phyloP scores from a whole-genome alignment of 108 stramenopile genomes.

The Skeletonema menzelii region DNA sequence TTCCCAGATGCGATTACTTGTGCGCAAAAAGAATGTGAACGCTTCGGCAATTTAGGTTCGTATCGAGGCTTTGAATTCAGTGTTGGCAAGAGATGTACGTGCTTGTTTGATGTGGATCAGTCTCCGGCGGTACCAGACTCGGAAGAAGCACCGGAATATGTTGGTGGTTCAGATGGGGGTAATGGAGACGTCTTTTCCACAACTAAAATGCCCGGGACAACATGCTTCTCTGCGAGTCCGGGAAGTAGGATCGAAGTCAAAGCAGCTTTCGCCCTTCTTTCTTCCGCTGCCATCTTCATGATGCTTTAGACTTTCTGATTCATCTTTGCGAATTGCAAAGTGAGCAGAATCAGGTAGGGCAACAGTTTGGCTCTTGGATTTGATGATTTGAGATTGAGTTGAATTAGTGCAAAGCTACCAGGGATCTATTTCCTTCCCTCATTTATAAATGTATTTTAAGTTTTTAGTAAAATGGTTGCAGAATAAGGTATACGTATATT shows the following conservation, averaged over 20 bases:
- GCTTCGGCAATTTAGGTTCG: slow-evolving; percentile 14
- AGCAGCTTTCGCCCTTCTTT: not conserved
- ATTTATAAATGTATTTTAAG: not conserved
- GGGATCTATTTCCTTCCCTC: not conserved
- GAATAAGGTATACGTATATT: no score
- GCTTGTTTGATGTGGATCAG: slow-evolving; percentile 36
- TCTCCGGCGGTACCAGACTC: slow-evolving; percentile 18
- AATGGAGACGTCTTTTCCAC: slow-evolving; percentile 10
- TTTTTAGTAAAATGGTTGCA: no score
- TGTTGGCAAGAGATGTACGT: slow-evolving; percentile 36
- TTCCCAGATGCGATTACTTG: slow-evolving; percentile 36
- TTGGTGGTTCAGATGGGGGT: slow-evolving; percentile 21
- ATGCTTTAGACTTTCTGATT: not conserved
- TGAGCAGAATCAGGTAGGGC: not conserved
- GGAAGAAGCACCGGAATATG: slow-evolving; percentile 22
- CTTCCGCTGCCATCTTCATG: not conserved
- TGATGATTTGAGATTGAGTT: not conserved
- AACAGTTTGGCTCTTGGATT: not conserved
- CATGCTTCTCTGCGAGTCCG: slow-evolving; percentile 4
- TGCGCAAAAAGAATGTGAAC: slow-evolving; percentile 24
- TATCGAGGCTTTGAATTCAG: slow-evolving; percentile 46
- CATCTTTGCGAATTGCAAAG: not conserved
- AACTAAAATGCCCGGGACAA: slow-evolving; percentile 30
- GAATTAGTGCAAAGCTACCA: not conserved
- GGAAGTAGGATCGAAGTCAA: slow-evolving; percentile 4